A percentile compares a stretch with the other conserved stretches of the same genome.
Evolutionary conservation across 805 yeast genomes (phyloP).

Genomic region (Metschnikowia vanudenii): DNA sequence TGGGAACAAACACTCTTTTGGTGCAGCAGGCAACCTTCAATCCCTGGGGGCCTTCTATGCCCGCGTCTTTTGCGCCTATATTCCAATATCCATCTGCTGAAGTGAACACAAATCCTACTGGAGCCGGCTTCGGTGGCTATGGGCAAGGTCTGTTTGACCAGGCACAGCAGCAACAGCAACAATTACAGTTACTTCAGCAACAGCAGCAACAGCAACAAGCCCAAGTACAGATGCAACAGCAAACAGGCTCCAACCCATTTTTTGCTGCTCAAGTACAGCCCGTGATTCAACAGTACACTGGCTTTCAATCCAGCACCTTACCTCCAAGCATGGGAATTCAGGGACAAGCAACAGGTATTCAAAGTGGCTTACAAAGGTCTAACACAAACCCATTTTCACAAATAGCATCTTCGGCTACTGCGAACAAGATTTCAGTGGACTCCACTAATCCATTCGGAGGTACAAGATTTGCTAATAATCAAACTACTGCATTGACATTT

Average conservation of each 20-base stretch:
- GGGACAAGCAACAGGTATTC: neutral
- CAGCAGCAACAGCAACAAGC: constrained; percentile 8
- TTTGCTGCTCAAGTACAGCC: constrained; percentile 6
- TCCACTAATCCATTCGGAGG: constrained; percentile 48
- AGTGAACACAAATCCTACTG: constrained; percentile 40
- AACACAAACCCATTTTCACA: constrained; percentile 39
- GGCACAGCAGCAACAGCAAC: constrained; percentile 16
- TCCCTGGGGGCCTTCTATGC: constrained; percentile 36
- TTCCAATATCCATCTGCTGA: constrained; percentile 11
- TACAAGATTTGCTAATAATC: constrained; percentile 33
- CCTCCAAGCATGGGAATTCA: neutral
- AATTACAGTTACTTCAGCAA: constrained; percentile 12
- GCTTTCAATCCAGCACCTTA: constrained; percentile 6
- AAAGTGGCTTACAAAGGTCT: constrained; percentile 22
- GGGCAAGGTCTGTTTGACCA: constrained; percentile 22
- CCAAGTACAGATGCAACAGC: constrained; percentile 7
- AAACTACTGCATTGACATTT: constrained; percentile 19
- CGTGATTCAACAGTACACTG: constrained; percentile 13
- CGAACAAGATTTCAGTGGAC: constrained; percentile 16
- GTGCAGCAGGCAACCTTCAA: constrained; percentile 40
- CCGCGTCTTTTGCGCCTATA: constrained; percentile 10
- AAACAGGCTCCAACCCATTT: constrained; percentile 16
- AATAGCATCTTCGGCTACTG: constrained; percentile 17
- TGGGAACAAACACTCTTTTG: constrained; percentile 21
- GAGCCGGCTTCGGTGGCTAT: constrained; percentile 61